Evolutionary conservation across 2,329 filamentous ascomycete species (phyloP).

Genomic region (Colletotrichum magnum): DNA sequence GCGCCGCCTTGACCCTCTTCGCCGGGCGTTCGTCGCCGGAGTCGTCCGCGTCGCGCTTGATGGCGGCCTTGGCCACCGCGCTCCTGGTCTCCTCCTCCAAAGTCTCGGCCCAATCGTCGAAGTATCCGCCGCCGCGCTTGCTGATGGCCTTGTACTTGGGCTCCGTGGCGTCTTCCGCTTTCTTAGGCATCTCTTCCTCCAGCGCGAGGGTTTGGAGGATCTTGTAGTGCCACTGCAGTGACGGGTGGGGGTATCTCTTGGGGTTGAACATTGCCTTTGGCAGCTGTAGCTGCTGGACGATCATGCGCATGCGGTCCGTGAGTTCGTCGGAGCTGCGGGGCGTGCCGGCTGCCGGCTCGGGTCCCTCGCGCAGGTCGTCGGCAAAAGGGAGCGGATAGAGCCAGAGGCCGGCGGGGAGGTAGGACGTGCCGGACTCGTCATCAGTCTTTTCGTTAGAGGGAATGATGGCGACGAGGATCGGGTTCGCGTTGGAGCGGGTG

Average conservation of each 20-base stretch:
- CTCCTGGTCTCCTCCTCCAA: constrained; percentile 70
- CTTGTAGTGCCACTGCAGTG: constrained; percentile 96
- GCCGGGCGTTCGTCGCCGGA: constrained; percentile 59
- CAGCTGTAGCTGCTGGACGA: constrained; percentile 89
- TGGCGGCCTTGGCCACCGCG: constrained; percentile 54
- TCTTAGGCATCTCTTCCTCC: constrained; percentile 89
- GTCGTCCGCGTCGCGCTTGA: constrained; percentile 67
- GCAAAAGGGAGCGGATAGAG: constrained; percentile 89
- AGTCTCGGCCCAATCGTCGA: constrained; percentile 81
- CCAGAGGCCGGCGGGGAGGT: constrained; percentile 88
- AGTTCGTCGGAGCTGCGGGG: constrained; percentile 77
- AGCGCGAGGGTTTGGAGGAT: constrained; percentile 93
- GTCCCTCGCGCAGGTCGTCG: constrained; percentile 86
- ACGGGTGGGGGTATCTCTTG: constrained; percentile 89
- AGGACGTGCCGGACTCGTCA: constrained; percentile 75
- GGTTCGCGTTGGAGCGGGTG: constrained; percentile 83
- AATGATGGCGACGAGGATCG: constrained; percentile 84
- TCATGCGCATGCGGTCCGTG: constrained; percentile 84
- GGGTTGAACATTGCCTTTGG: constrained; percentile 90
- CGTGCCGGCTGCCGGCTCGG: constrained; percentile 71
- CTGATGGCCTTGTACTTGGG: constrained; percentile 91
- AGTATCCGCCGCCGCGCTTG: constrained; percentile 85
- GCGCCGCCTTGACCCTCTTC: constrained; percentile 60
- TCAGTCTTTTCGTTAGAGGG: constrained; percentile 79
- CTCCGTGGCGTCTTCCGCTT: constrained; percentile 81